These are phyloP conservation scores for Amauroascus niger DNA, from an alignment of 2,329 filamentous ascomycete species.

Conservation along the genomic window DNA sequence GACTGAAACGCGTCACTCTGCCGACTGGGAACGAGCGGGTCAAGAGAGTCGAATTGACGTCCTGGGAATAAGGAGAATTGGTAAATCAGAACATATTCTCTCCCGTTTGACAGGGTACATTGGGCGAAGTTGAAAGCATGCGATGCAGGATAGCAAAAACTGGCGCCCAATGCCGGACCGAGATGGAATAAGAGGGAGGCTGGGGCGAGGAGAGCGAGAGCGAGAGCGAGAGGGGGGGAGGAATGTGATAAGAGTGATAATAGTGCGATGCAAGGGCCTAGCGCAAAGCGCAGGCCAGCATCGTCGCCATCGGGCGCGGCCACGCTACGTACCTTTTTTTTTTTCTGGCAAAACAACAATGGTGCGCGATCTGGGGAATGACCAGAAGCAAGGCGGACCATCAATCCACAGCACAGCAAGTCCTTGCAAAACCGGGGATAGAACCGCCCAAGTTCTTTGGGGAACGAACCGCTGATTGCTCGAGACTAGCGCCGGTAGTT, in stretches of 20 bases:
- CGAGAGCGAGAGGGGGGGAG: not conserved
- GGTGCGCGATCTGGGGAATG: not conserved
- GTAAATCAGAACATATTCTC: constrained; percentile 2
- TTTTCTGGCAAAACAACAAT: not conserved
- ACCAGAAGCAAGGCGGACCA: not conserved
- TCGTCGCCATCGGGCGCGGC: not conserved
- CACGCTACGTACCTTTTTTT: constrained; percentile 5
- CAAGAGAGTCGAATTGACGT: not conserved
- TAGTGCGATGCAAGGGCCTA: constrained; percentile 7
- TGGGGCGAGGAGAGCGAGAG: not conserved
- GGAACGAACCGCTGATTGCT: constrained; percentile 4
- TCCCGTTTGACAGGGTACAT: not conserved
- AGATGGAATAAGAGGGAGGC: constrained; percentile 6
- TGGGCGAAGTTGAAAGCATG: not conserved
- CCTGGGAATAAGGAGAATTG: not conserved
- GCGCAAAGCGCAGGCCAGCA: not conserved
- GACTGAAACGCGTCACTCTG: constrained; percentile 7
- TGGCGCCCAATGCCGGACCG: not conserved
- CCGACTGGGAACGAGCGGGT: not conserved
- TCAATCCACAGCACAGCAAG: constrained; percentile 1
- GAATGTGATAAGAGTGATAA: not conserved
- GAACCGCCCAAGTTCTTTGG: not conserved
- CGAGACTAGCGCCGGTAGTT: constrained; percentile 1
- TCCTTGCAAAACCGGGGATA: too few relatives aligned
- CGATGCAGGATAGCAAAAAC: not conserved